A percentile compares a stretch with the other conserved stretches of the same genome.
Evolutionary conservation across 768 basidiomycete species (phyloP).

Genomic region (Russula foetens): DNA sequence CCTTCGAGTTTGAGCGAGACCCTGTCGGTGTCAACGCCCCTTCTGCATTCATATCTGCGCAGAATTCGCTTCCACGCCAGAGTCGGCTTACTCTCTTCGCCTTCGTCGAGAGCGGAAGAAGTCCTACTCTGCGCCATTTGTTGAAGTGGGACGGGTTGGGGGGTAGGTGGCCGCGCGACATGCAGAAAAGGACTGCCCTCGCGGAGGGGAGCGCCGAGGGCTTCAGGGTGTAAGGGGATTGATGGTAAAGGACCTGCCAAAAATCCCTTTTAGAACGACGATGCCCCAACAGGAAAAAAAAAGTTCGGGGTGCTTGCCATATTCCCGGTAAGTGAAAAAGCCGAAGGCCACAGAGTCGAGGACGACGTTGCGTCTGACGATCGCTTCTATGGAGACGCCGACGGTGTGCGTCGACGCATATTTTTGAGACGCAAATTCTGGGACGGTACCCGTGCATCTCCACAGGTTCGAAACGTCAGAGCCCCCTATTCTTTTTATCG

Average conservation of each 20-base stretch:
- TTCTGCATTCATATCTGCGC: conserved; percentile 23
- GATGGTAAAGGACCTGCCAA: background rate
- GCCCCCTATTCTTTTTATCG: conserved; percentile 46
- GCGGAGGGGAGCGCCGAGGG: background rate
- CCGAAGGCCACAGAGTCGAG: conserved; percentile 66
- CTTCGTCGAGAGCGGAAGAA: background rate
- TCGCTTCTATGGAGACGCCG: conserved; percentile 53
- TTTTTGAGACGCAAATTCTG: conserved; percentile 39
- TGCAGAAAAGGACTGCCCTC: background rate
- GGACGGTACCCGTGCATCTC: conserved; percentile 59
- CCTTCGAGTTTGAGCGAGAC: conserved; percentile 55
- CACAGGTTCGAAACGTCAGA: conserved; percentile 40
- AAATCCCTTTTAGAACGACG: background rate
- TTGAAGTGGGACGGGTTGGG: background rate
- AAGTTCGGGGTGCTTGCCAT: conserved; percentile 27
- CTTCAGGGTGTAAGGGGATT: background rate
- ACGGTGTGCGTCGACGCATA: conserved; percentile 34
- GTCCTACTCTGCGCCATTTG: background rate
- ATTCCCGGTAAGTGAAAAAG: conserved; percentile 55
- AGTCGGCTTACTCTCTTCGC: background rate
- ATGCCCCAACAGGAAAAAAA: background rate
- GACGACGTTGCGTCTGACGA: conserved; percentile 44
- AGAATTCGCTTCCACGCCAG: background rate
- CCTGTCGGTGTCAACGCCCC: conserved; percentile 35
- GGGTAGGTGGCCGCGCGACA: background rate